A percentile compares a stretch with the other conserved stretches of the same genome.
Evolutionary conservation across 2,329 filamentous ascomycete species (phyloP).

Genomic region (Bisporella sp.): DNA sequence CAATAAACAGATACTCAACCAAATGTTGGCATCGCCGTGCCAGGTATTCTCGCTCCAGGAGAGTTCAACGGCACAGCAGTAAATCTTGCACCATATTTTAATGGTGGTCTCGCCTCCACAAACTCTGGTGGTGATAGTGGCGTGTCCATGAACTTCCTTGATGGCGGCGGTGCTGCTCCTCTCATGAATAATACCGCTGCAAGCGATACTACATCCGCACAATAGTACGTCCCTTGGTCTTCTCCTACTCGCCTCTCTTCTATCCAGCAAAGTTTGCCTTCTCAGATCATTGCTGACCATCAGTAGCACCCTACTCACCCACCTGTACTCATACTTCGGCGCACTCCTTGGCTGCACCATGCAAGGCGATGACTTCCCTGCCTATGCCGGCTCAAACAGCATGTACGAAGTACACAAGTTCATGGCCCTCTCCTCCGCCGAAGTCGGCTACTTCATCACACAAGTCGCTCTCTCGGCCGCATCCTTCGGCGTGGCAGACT

Average conservation of each 20-base stretch:
- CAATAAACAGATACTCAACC: constrained; percentile 39
- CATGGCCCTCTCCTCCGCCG: constrained; percentile 46
- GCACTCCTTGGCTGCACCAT: constrained; percentile 47
- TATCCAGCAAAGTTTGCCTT: too few relatives aligned
- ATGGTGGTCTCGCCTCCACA: constrained; percentile 43
- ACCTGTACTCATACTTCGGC: constrained; percentile 57
- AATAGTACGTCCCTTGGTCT: constrained; percentile 39
- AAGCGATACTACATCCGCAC: constrained; percentile 41
- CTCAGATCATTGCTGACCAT: constrained; percentile 4
- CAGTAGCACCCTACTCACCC: constrained; percentile 43
- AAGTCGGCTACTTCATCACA: constrained; percentile 52
- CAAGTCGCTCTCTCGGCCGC: constrained; percentile 49
- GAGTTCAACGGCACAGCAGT: constrained; percentile 43
- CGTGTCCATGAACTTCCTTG: constrained; percentile 51
- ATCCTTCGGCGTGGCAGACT: constrained; percentile 50
- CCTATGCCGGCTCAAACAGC: constrained; percentile 38
- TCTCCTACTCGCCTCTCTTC: neutral
- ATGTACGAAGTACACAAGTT: constrained; percentile 51
- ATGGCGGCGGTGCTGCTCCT: constrained; percentile 49
- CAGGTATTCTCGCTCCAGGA: constrained; percentile 50
- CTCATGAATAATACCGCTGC: constrained; percentile 49
- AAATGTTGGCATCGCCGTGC: constrained; percentile 44
- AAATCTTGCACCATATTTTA: constrained; percentile 54
- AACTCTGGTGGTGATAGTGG: constrained; percentile 42
- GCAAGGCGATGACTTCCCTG: constrained; percentile 41